phyloP scores from a whole-genome alignment of 1,284 basidiomycete genomes.

The Amylostereum areolatum region DNA sequence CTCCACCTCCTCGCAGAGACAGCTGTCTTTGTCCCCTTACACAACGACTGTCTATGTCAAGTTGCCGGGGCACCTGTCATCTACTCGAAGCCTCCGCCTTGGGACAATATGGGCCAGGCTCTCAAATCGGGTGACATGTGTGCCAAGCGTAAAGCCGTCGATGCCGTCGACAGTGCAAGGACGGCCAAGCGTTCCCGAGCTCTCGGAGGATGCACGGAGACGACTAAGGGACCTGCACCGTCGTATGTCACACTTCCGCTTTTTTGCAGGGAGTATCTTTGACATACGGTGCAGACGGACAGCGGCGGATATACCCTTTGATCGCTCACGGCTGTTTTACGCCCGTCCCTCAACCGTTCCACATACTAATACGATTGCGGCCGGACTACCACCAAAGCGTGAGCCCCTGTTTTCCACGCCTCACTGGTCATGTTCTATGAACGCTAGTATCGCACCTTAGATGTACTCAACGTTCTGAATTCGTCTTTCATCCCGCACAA shows the following conservation, averaged over 20 bases:
- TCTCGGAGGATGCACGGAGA: no score
- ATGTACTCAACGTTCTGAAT: slow-evolving; percentile 53
- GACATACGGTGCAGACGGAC: slow-evolving; percentile 27
- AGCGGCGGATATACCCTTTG: slow-evolving; percentile 49
- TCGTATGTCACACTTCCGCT: no score
- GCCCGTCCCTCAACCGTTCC: slow-evolving; percentile 48
- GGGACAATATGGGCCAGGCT: no score
- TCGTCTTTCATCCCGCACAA: slow-evolving; percentile 32
- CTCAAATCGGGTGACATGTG: no score
- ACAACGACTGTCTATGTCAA: slow-evolving; percentile 79
- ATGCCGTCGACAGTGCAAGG: no score
- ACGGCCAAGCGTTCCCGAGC: no score
- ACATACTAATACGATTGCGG: slow-evolving; percentile 36
- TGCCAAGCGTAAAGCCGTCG: no score
- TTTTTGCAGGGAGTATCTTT: neutral
- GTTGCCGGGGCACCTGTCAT: slow-evolving; percentile 67
- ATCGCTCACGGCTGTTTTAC: slow-evolving; percentile 63
- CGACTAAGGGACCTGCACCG: no score
- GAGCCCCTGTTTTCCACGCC: slow-evolving; percentile 19
- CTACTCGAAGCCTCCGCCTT: slow-evolving; percentile 30
- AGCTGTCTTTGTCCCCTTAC: slow-evolving; percentile 65
- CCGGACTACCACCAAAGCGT: slow-evolving; percentile 72
- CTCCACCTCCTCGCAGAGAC: slow-evolving; percentile 69
- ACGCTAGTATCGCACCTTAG: slow-evolving; percentile 32
- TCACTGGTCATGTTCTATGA: no score